phyloP scores from a whole-genome alignment of 2,329 filamentous ascomycete species.

The Tolypocladium nubicola region DNA sequence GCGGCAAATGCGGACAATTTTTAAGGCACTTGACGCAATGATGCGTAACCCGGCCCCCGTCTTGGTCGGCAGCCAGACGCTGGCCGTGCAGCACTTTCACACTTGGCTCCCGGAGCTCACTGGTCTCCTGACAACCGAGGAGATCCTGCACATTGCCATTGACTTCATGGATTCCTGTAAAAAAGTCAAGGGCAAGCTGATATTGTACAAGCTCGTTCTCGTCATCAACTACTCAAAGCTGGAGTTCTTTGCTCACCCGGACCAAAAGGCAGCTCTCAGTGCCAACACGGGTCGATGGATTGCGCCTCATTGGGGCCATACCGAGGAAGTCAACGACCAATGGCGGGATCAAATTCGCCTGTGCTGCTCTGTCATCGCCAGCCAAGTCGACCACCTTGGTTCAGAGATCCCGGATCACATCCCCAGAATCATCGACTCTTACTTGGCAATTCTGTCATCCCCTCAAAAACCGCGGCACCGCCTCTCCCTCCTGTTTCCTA shows the following conservation, averaged over 20 bases:
- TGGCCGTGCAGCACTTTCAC: slow-evolving; percentile 93
- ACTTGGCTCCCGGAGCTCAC: slow-evolving; percentile 91
- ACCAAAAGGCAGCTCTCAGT: slow-evolving; percentile 63
- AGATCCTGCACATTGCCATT: slow-evolving; percentile 83
- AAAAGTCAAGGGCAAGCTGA: slow-evolving; percentile 77
- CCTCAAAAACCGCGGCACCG: slow-evolving; percentile 46
- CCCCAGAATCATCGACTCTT: slow-evolving; percentile 84
- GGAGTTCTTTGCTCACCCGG: slow-evolving; percentile 67
- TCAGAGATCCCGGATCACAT: slow-evolving; percentile 82
- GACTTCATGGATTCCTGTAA: slow-evolving; percentile 90
- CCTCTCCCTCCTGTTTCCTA: slow-evolving; percentile 83
- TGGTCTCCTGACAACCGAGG: slow-evolving; percentile 64
- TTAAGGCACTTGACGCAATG: slow-evolving; percentile 78
- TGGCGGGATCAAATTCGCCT: slow-evolving; percentile 90
- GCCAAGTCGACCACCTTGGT: slow-evolving; percentile 68
- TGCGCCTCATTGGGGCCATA: slow-evolving; percentile 82
- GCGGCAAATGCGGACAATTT: slow-evolving; percentile 74
- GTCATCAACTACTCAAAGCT: slow-evolving; percentile 86
- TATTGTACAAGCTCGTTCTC: slow-evolving; percentile 83
- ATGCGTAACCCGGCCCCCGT: slow-evolving; percentile 82
- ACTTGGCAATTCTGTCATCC: slow-evolving; percentile 58
- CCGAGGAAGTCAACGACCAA: slow-evolving; percentile 63
- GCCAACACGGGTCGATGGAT: slow-evolving; percentile 86
- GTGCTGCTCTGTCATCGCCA: slow-evolving; percentile 85
- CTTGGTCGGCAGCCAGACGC: slow-evolving; percentile 85